phyloP scores from a whole-genome alignment of 2,329 filamentous ascomycete genomes.

The Fusarium kyushuense region DNA sequence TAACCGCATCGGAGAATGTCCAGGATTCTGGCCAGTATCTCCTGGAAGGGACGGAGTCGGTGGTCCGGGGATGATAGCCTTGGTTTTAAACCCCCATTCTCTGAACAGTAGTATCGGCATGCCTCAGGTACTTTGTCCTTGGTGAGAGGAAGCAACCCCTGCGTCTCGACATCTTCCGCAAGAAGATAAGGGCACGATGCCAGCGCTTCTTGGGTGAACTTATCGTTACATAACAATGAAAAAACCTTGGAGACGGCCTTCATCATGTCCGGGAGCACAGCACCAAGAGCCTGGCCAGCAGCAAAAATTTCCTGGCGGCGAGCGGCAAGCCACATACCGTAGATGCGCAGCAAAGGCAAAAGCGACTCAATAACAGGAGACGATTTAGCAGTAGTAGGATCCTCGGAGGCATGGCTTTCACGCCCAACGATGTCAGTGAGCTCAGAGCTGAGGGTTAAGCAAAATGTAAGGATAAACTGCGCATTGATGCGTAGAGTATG shows the following conservation, averaged over 20 bases:
- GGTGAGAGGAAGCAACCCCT: conserved; percentile 59
- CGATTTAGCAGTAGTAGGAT: conserved; percentile 48
- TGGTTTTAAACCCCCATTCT: conserved; percentile 56
- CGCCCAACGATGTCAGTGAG: conserved; percentile 64
- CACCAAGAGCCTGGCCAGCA: conserved; percentile 60
- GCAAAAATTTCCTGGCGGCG: conserved; percentile 60
- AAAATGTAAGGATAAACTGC: conserved; percentile 78
- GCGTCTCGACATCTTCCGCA: conserved; percentile 62
- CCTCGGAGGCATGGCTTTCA: conserved; percentile 41
- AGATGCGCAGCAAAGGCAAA: conserved; percentile 66
- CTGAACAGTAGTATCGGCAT: conserved; percentile 55
- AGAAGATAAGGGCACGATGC: conserved; percentile 63
- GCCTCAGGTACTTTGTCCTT: conserved; percentile 54
- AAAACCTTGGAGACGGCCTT: conserved; percentile 60
- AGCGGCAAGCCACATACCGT: conserved; percentile 65
- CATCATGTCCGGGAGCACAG: conserved; percentile 61
- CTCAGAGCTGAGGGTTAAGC: conserved; percentile 77
- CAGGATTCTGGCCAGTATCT: conserved; percentile 61
- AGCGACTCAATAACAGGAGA: conserved; percentile 56
- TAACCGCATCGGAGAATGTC: conserved; percentile 64
- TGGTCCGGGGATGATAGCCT: conserved; percentile 51
- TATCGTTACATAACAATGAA: conserved; percentile 61
- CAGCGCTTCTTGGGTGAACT: conserved; percentile 55
- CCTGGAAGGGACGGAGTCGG: conserved; percentile 51
- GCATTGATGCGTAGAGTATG: conserved; percentile 83